These are phyloP conservation scores for Punica granatum DNA, from an alignment of 345 rosid species.

Conservation along the genomic window DNA sequence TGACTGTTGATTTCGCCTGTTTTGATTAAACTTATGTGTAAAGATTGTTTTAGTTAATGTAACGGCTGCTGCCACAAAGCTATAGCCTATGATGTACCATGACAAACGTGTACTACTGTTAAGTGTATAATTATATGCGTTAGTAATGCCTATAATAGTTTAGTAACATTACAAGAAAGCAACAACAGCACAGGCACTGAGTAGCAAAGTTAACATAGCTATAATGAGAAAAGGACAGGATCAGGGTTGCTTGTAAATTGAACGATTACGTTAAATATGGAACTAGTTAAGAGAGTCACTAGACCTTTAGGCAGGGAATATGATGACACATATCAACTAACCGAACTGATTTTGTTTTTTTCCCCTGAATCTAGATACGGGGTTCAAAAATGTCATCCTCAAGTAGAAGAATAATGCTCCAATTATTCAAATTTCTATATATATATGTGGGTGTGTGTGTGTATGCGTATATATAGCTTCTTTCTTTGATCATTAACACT, in stretches of 20 bases:
- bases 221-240: neutral
- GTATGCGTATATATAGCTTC: neutral
- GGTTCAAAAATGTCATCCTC: neutral
- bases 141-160: neutral
- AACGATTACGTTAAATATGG: neutral
- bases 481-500: neutral
- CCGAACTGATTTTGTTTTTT: neutral
- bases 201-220: neutral
- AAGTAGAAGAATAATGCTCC: neutral
- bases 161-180: no score
- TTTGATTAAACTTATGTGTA: no score
- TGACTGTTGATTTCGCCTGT: no score
- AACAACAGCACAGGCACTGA: neutral
- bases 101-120: neutral
- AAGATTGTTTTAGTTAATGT: no score
- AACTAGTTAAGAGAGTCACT: neutral
- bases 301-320: neutral
- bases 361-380: neutral
- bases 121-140: neutral
- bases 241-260: neutral
- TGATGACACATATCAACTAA: neutral
- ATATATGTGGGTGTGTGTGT: no score
- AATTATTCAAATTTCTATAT: neutral
- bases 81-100: neutral
- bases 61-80: neutral